phyloP scores from a whole-genome alignment of 169 alveolate genomes.

The Hepatocystis sp. region DNA sequence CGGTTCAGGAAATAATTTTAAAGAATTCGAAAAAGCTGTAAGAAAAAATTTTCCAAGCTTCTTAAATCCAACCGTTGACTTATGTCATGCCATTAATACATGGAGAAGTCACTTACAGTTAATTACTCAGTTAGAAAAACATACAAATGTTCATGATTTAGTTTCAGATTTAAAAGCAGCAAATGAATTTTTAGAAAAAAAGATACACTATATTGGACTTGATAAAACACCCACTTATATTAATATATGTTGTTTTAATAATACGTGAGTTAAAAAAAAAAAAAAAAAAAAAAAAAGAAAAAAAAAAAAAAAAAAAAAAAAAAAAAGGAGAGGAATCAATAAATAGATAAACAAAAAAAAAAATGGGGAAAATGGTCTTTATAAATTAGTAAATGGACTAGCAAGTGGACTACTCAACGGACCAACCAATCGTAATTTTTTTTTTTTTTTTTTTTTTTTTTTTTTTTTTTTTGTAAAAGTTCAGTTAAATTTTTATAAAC shows the following conservation, averaged over 20 bases:
- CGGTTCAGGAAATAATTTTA: no score
- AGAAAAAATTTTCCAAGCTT: conserved; percentile 70
- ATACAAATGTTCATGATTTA: conserved; percentile 65
- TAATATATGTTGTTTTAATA: conserved; percentile 38
- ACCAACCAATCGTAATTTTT: no score
- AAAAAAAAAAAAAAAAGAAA: no score
- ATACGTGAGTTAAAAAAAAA: no score
- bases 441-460: no score
- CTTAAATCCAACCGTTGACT: conserved; percentile 50
- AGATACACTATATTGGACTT: conserved; percentile 71
- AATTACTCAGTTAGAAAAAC: conserved; percentile 58
- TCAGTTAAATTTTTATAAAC: no score
- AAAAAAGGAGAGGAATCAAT: neutral
- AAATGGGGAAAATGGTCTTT: no score
- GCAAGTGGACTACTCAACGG: no score
- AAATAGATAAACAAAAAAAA: no score
- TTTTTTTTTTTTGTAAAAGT: no score
- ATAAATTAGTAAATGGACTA: no score
- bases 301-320: no score
- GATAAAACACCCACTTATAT: conserved; percentile 52
- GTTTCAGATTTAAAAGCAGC: conserved; percentile 76
- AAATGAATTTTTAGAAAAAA: conserved; percentile 48
- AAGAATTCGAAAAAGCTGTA: conserved; percentile 62
- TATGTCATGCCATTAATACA: conserved; percentile 69
- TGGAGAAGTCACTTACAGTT: conserved; percentile 69